These are phyloP conservation scores for Artemisia tridentata DNA, from an alignment of 129 eudicot genomes.

Conservation along the genomic window DNA sequence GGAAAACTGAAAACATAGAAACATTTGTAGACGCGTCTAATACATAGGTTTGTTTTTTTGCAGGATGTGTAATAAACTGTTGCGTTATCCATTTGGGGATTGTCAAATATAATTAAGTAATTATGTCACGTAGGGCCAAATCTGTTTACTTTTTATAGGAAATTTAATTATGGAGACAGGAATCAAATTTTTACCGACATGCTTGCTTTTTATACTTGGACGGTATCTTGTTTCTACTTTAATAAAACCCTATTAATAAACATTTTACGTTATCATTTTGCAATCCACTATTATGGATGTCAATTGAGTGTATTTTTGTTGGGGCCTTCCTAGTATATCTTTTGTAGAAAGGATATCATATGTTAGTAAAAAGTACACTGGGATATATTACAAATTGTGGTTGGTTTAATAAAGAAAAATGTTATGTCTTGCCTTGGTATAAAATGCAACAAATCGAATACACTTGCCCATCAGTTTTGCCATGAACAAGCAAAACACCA, in stretches of 20 bases:
- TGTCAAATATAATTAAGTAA: conserved; percentile 15
- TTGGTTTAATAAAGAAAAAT: no score
- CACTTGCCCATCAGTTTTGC: no score
- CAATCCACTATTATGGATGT: conserved; percentile 21
- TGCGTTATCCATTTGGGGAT: conserved; percentile 34
- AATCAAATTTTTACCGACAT: conserved; percentile 28
- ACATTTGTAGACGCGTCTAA: not conserved
- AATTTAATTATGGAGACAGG: conserved; percentile 28
- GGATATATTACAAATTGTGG: not conserved
- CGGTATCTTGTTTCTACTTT: conserved; percentile 22
- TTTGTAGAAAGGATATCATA: not conserved
- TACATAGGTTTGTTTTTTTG: not conserved
- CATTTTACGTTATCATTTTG: conserved; percentile 16
- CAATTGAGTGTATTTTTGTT: conserved; percentile 10
- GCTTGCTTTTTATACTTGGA: conserved; percentile 31
- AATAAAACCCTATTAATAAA: not conserved
- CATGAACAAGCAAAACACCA: no score
- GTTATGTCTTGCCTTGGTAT: no score
- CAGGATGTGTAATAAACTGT: conserved; percentile 16
- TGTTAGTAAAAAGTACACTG: not conserved
- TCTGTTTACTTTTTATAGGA: conserved; percentile 14
- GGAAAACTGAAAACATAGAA: no score
- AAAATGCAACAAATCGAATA: no score
- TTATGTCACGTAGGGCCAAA: conserved; percentile 24
- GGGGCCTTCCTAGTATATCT: not conserved